Evolutionary conservation across 1,284 basidiomycete species (phyloP), one percentile per base, ranked within the genome.

Genomic region (Ustilago tritici): DNA sequence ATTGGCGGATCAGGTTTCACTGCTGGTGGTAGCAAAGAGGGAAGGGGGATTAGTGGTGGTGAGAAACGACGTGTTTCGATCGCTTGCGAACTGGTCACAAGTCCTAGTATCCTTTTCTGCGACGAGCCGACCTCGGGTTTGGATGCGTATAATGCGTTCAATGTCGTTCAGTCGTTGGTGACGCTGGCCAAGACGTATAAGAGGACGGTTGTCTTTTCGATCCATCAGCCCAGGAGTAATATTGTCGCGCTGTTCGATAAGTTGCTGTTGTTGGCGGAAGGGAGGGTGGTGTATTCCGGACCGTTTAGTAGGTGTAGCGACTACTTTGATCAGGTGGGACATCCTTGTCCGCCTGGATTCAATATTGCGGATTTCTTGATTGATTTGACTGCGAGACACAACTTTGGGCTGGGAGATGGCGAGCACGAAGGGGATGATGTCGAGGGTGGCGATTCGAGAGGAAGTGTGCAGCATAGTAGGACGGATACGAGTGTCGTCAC

Each of bases 161-260:
- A 97, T 78, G 96, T 99, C 70, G 89, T 99, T 40, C 94, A 96
- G 60, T 92, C 92, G 34, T 89, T 99, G 38, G 92, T 93, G 2
- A 92, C 92, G 7, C 90, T 98, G 10, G 94, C 95, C 0, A 89
- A 91, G 52, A 91, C 93, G 79, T 98, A 95, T 88, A 94, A 95
- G 80, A 91, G 95, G n/a, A 98, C 95, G 0, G 93, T 98, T 61
- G 89, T 98, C 74, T 97, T 98, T 87, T 98, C 96, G 0, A 98
- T 99, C 71, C 96, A 99, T 85, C 96, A 98, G 86, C 96, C 96
- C n/a, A 92, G 95, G 65, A 95, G 93, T 86, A 98, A 98, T 87
- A 98, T 99, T 76, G 95, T 98, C 11, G 91, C 94, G 0, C 88
- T 99, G 15, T 98, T 99, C 81, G 96, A 99, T 85, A 93, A 95